These are phyloP conservation scores for Zasmidium citrigriseum DNA, from an alignment of 2,329 filamentous ascomycete species.

Conservation along the genomic window DNA sequence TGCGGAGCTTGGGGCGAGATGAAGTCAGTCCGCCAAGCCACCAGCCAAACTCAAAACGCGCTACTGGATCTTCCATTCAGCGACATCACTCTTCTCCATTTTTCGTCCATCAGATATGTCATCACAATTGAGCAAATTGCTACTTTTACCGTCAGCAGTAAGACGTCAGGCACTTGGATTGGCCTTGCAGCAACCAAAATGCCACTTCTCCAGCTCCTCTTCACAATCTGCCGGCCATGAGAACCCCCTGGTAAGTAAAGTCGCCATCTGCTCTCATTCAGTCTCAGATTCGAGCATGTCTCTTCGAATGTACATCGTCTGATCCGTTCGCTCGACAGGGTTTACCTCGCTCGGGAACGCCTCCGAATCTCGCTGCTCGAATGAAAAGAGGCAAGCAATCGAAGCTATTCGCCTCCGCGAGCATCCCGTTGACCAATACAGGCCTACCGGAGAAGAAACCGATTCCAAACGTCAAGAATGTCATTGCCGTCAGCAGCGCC, in stretches of 20 bases:
- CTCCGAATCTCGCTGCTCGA: constrained; percentile 64
- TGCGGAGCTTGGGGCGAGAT: neutral
- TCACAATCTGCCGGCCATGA: constrained; percentile 65
- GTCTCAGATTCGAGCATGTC: too few relatives aligned
- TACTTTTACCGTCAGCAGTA: constrained; percentile 11
- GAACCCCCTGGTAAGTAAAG: constrained; percentile 71
- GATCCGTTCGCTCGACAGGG: constrained; percentile 57
- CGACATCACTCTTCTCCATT: neutral
- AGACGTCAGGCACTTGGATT: constrained; percentile 8
- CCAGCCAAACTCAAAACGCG: neutral
- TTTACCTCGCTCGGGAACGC: constrained; percentile 71
- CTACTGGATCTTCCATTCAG: neutral
- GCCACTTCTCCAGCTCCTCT: constrained; percentile 58
- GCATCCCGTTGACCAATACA: constrained; percentile 3
- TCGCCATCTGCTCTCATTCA: constrained; percentile 1
- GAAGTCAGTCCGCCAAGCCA: neutral
- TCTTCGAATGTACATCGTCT: neutral
- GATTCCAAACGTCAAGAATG: constrained; percentile 82
- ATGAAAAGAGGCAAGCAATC: constrained; percentile 69
- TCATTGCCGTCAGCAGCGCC: constrained; percentile 95
- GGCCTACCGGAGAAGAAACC: constrained; percentile 75
- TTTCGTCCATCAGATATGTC: neutral
- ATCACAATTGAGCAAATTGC: neutral
- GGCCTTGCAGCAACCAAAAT: constrained; percentile 22
- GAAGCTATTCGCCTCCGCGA: neutral